Evolutionary conservation across 116 monocot genomes (phyloP).

Genomic region (Papilionanthe hybrid): DNA sequence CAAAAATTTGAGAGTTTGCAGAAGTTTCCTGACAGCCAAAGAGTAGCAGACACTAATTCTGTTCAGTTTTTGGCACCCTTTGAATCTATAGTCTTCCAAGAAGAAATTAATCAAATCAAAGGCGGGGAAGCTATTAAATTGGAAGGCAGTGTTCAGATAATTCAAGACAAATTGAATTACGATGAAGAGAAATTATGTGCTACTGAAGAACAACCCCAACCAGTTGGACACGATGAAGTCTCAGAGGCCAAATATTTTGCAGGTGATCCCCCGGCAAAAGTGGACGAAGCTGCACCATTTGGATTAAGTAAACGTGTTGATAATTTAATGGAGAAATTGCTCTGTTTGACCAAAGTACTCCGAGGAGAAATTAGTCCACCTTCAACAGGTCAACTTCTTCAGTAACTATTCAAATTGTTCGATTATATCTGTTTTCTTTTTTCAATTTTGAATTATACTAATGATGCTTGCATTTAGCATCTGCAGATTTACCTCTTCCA

Average conservation of each 20-base stretch:
- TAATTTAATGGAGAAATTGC: slow-evolving; percentile 7
- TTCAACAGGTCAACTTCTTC: background rate
- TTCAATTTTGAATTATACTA: background rate
- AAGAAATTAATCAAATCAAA: background rate
- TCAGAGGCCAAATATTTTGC: background rate
- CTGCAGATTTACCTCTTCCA: background rate
- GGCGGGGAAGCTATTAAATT: background rate
- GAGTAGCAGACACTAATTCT: background rate
- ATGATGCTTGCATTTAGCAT: background rate
- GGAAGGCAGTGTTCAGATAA: background rate
- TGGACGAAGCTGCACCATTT: background rate
- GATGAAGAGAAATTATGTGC: background rate
- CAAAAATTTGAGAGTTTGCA: background rate
- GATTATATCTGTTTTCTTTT: background rate
- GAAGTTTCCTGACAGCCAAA: background rate
- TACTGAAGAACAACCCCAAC: slow-evolving; percentile 1
- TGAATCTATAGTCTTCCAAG: background rate
- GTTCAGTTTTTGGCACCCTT: background rate
- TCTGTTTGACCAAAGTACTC: slow-evolving; percentile 1
- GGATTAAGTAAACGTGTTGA: slow-evolving; percentile 7
- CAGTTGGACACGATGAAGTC: background rate
- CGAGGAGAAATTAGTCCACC: slow-evolving; percentile 2
- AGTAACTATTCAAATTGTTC: background rate
- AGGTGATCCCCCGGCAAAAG: background rate
- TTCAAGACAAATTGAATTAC: background rate